Conservation (phyloP, 78 protist genomes). For the Dictyostelium firmibasis region DNA sequence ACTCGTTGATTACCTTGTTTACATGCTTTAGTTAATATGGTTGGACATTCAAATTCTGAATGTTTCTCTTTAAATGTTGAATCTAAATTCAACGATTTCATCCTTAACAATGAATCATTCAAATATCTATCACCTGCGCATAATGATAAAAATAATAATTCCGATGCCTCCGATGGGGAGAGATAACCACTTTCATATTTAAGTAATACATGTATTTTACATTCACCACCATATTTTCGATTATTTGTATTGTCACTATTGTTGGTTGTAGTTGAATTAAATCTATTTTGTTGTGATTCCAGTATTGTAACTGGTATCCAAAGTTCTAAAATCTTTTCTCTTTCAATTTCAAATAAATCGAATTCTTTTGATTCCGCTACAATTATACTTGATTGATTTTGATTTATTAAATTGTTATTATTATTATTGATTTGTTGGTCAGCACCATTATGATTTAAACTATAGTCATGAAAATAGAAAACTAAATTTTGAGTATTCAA, state of each 20-base stretch:
- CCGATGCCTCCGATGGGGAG: conserved; percentile 1
- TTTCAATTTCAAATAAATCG: conserved; percentile 34
- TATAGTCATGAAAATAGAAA: conserved; percentile 14
- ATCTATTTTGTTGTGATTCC: neutral
- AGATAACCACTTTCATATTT: conserved; percentile 51
- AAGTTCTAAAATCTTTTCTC: conserved; percentile 33
- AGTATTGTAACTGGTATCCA: neutral
- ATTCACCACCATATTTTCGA: neutral
- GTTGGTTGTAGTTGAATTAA: neutral
- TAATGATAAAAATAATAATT: conserved; percentile 42
- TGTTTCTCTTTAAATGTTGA: conserved; percentile 29
- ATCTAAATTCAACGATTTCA: conserved; percentile 9
- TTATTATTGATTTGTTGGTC: neutral
- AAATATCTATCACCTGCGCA: conserved; percentile 41
- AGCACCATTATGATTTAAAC: neutral
- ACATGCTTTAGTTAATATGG: conserved; percentile 56
- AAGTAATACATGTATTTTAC: neutral
- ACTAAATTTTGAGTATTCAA: conserved; percentile 19
- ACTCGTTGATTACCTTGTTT: conserved; percentile 46
- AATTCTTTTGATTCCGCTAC: conserved; percentile 49
- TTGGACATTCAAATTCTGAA: conserved; percentile 11
- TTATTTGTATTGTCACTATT: neutral
- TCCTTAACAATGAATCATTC: neutral
- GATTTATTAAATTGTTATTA: neutral
- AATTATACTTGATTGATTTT: conserved; percentile 4